Evolutionary conservation across 108 stramenopile genomes (phyloP).

Genomic region (Cyclotella sp.): DNA sequence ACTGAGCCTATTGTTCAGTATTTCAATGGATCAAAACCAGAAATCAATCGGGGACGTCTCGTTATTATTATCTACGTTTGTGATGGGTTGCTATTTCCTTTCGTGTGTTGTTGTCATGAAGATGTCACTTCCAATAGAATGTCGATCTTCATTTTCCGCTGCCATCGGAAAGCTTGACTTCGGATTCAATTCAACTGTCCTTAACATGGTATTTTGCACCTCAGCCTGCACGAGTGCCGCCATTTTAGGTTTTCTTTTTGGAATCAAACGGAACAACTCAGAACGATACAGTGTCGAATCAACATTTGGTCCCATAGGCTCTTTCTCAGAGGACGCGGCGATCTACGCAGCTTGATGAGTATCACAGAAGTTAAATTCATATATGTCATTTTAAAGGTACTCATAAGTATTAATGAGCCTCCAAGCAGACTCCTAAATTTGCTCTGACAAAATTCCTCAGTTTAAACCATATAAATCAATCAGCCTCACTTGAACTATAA

Average conservation of each 20-base stretch:
- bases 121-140: slow-evolving; percentile 66
- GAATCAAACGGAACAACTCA: slow-evolving; percentile 78
- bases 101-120: slow-evolving; percentile 78
- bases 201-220: slow-evolving; percentile 60
- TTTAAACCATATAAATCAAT: no score
- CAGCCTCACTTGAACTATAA: no score
- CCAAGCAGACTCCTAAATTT: no score
- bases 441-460: no score
- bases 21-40: slow-evolving; percentile 1
- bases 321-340: not conserved
- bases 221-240: slow-evolving; percentile 58
- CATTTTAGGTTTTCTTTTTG: slow-evolving; percentile 66
- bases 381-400: no score
- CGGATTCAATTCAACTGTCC: slow-evolving; percentile 49
- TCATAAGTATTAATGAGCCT: no score
- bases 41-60: slow-evolving; percentile 5
- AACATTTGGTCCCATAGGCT: not conserved
- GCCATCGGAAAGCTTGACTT: slow-evolving; percentile 66
- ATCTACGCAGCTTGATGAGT: slow-evolving; percentile 9
- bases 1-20: slow-evolving; percentile 23
- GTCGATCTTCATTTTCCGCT: slow-evolving; percentile 58
- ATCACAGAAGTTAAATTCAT: no score
- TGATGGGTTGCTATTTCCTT: slow-evolving; percentile 76
- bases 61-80: slow-evolving; percentile 22
- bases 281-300: slow-evolving; percentile 52